Evolutionary conservation across 345 rosid species (phyloP).

Genomic region (Gossypium thurberi): DNA sequence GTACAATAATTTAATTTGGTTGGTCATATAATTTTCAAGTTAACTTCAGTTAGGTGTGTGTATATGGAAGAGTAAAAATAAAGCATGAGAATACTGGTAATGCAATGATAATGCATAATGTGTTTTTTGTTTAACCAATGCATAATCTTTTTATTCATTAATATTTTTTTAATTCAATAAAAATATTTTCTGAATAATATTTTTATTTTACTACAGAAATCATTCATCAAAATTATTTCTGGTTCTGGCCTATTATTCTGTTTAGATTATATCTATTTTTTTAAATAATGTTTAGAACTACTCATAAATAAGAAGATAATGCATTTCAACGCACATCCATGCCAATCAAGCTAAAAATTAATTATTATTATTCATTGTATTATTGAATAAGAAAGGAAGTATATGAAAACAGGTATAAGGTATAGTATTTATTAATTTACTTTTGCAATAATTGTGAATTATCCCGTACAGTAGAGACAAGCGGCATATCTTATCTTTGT

Average conservation of each 20-base stretch:
- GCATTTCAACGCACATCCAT: fast-evolving
- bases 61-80: neutral
- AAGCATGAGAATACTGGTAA: neutral
- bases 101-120: neutral
- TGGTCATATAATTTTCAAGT: neutral
- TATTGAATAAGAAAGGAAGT: neutral
- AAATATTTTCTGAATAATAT: neutral
- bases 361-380: too few species aligned
- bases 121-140: neutral
- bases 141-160: neutral
- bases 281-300: too few species aligned
- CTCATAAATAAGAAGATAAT: too few species aligned
- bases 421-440: neutral
- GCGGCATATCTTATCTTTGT: neutral
- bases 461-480: neutral
- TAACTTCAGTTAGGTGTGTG: neutral
- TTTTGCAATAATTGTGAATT: slow-evolving; percentile 4
- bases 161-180: too few species aligned
- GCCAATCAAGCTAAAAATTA: too few species aligned
- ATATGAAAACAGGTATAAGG: neutral
- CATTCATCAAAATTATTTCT: neutral
- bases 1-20: neutral
- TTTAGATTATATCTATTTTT: too few species aligned
- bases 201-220: neutral
- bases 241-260: neutral